Conservation (phyloP, 2,329 filamentous ascomycete genomes). For the Diplodia intermedia region DNA sequence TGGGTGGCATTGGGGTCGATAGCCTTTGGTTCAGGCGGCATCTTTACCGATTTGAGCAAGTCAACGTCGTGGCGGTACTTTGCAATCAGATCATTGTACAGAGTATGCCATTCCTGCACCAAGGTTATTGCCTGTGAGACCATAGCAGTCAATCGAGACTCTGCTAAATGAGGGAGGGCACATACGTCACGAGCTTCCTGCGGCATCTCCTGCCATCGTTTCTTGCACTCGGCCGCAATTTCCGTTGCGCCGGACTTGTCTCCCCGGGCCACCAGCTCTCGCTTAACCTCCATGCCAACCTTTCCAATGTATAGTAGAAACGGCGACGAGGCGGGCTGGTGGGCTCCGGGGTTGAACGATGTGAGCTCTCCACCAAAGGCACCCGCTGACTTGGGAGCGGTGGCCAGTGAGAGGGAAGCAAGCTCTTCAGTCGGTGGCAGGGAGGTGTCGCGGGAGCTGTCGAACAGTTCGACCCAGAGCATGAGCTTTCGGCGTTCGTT, state of each 20-base stretch:
- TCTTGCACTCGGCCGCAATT: constrained; percentile 51
- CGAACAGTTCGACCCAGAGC: constrained; percentile 70
- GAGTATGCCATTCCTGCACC: constrained; percentile 50
- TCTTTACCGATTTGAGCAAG: constrained; percentile 43
- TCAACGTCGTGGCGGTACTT: constrained; percentile 49
- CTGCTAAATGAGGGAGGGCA: constrained; percentile 11
- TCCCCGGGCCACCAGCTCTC: constrained; percentile 45
- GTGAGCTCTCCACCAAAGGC: constrained; percentile 17
- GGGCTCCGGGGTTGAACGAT: constrained; percentile 4
- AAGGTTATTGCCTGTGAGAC: constrained; percentile 35
- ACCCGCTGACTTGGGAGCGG: constrained; percentile 32
- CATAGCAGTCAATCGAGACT: constrained; percentile 22
- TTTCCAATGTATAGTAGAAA: constrained; percentile 52
- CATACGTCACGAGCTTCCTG: constrained; percentile 45
- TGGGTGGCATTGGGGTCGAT: constrained; percentile 48
- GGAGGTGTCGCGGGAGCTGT: constrained; percentile 57
- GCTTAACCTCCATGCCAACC: constrained; percentile 49
- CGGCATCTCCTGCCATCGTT: constrained; percentile 49
- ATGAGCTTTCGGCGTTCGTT: constrained; percentile 71
- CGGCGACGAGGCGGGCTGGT: constrained; percentile 49
- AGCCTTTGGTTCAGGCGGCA: constrained; percentile 40
- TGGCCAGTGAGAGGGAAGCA: constrained; percentile 8
- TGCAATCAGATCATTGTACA: constrained; percentile 50
- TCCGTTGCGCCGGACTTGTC: constrained; percentile 49
- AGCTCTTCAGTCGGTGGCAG: constrained; percentile 39